Conservation (phyloP, 805 yeast genomes). For the Candida maris region DNA sequence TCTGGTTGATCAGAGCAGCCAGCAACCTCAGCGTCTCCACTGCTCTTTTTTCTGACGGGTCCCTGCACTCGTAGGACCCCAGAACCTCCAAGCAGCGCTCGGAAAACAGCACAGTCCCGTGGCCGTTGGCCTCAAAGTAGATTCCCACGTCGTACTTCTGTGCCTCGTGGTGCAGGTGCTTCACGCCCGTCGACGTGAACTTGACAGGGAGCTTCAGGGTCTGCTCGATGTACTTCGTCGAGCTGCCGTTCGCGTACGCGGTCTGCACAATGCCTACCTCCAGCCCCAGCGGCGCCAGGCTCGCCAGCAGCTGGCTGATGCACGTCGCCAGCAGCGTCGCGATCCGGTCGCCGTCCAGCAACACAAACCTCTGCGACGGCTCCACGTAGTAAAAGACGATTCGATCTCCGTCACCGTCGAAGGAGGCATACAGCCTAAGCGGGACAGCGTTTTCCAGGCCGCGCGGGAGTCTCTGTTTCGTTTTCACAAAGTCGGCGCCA, state of each 20-base stretch:
- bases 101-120: conserved; percentile 89
- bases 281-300: conserved; percentile 37
- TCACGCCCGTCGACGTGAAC: conserved; percentile 94
- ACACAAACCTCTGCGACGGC: conserved; percentile 37
- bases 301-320: conserved; percentile 44
- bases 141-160: conserved; percentile 83
- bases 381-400: conserved; percentile 72
- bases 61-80: conserved; percentile 22
- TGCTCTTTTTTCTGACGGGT: conserved; percentile 46
- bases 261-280: conserved; percentile 86
- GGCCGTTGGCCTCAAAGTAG: conserved; percentile 99
- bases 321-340: conserved; percentile 78
- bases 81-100: conserved; percentile 44
- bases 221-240: conserved; percentile 66
- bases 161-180: conserved; percentile 92
- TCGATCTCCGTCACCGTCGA: conserved; percentile 97
- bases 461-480: conserved; percentile 74
- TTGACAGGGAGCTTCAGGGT: conserved; percentile 70
- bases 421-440: conserved; percentile 65
- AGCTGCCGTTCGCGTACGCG: conserved; percentile 94
- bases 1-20: conserved; percentile 79
- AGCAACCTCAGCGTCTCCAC: conserved; percentile 55
- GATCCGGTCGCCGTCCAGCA: conserved; percentile 91
- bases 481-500: conserved; percentile 95
- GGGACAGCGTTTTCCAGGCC: conserved; percentile 44